A percentile compares a stretch with the other conserved stretches of the same genome.
Evolutionary conservation across 1,284 basidiomycete species (phyloP).

Genomic region (Xerocomus nothofagi): DNA sequence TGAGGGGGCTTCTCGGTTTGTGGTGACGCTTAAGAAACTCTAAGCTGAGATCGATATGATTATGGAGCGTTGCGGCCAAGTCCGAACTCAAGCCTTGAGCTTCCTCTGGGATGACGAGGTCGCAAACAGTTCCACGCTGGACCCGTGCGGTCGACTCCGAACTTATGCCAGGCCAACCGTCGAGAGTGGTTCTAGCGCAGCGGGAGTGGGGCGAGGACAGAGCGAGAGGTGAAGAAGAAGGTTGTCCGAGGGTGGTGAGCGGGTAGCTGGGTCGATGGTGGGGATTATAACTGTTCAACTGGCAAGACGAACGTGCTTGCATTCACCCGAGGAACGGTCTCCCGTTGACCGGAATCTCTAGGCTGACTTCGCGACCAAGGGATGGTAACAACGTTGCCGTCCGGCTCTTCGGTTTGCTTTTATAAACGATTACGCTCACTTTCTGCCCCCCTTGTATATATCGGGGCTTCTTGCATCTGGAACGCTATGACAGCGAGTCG

Average conservation of each 20-base stretch:
- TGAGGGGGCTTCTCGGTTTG: constrained; percentile 46
- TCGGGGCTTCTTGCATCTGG: constrained; percentile 20
- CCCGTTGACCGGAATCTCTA: constrained; percentile 9
- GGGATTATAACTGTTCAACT: constrained; percentile 21
- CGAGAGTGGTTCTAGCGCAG: constrained; percentile 2
- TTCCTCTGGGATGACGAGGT: constrained; percentile 36
- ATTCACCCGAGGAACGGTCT: constrained; percentile 21
- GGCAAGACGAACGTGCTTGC: constrained; percentile 37
- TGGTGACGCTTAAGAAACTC: constrained; percentile 57
- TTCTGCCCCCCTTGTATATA: constrained; percentile 31
- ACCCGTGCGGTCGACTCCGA: not conserved
- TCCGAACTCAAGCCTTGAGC: constrained; percentile 28
- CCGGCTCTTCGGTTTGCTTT: constrained; percentile 24
- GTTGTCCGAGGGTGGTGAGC: constrained; percentile 4
- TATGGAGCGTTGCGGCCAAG: constrained; percentile 34
- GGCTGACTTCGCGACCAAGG: constrained; percentile 11
- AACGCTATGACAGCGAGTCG: constrained; percentile 13
- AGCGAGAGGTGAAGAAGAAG: constrained; percentile 1
- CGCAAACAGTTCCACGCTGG: constrained; percentile 27
- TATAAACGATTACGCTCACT: constrained; percentile 29
- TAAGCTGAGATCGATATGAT: constrained; percentile 36
- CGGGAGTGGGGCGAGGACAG: constrained; percentile 28
- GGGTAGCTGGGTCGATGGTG: constrained; percentile 17
- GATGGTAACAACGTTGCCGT: constrained; percentile 12
- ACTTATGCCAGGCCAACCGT: constrained; percentile 1